Evolutionary conservation across 805 yeast genomes (phyloP).

Genomic region (Wickerhamomyces tratensis): DNA sequence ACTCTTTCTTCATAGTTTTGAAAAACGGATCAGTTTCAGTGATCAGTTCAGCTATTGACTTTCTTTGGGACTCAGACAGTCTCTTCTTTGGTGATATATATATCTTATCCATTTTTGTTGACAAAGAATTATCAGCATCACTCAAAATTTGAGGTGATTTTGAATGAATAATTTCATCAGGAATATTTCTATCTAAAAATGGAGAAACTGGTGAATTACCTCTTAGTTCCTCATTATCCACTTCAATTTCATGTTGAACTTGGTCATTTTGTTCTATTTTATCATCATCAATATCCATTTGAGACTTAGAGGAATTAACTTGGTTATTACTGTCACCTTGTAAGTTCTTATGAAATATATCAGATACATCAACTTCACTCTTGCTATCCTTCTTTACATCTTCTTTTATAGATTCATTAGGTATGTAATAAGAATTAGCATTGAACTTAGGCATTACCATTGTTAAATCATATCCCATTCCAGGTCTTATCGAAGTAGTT

Average conservation of each 20-base stretch:
- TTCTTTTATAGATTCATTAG: no score
- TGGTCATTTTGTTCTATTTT: background rate
- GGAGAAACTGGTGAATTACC: slow-evolving; percentile 7
- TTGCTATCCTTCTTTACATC: no score
- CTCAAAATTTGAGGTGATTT: background rate
- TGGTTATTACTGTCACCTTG: slow-evolving; percentile 1
- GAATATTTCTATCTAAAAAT: slow-evolving; percentile 11
- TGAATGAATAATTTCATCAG: slow-evolving; percentile 5
- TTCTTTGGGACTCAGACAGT: slow-evolving; percentile 3
- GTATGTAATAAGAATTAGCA: background rate
- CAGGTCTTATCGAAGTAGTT: slow-evolving; percentile 5
- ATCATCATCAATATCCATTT: background rate
- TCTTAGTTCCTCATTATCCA: no score
- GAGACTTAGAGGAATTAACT: background rate
- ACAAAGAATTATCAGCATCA: background rate
- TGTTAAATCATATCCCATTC: slow-evolving; percentile 24
- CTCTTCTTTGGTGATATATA: slow-evolving; percentile 17
- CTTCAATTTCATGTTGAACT: no score
- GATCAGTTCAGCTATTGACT: slow-evolving; percentile 12
- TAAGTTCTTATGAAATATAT: slow-evolving; percentile 8
- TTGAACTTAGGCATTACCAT: slow-evolving; percentile 24
- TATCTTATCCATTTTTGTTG: slow-evolving; percentile 9
- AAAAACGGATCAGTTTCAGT: slow-evolving; percentile 16
- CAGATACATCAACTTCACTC: no score
- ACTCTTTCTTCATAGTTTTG: slow-evolving; percentile 7